Conservation (phyloP, 495 filamentous ascomycete genomes). For the Podospora sp. region DNA sequence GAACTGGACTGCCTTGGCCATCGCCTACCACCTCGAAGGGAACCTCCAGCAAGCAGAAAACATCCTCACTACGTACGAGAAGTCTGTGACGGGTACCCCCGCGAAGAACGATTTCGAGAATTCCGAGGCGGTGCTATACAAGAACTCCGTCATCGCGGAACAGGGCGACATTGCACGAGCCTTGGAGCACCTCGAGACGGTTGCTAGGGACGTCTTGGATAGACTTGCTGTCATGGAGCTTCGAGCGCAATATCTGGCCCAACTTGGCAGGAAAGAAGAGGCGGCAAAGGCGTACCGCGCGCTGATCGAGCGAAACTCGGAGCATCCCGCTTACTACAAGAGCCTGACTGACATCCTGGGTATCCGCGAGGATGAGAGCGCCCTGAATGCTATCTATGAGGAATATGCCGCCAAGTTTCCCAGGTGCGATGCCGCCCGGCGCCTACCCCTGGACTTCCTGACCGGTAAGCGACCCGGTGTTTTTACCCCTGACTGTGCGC, state of each 20-base stretch:
- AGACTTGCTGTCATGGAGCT: conserved; percentile 87
- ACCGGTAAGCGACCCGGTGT: conserved; percentile 54
- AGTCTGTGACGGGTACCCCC: conserved; percentile 77
- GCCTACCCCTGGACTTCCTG: conserved; percentile 88
- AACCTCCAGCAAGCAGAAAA: conserved; percentile 85
- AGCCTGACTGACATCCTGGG: conserved; percentile 69
- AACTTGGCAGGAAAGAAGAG: conserved; percentile 76
- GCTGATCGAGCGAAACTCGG: conserved; percentile 82
- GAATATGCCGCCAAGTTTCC: conserved; percentile 79
- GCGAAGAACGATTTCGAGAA: conserved; percentile 81
- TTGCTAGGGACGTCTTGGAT: conserved; percentile 77
- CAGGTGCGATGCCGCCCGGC: conserved; percentile 78
- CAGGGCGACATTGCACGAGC: conserved; percentile 75
- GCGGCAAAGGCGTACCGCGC: conserved; percentile 78
- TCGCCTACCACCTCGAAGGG: conserved; percentile 87
- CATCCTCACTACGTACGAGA: conserved; percentile 87
- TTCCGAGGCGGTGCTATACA: conserved; percentile 94
- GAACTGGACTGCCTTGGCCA: conserved; percentile 95
- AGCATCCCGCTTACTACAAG: conserved; percentile 84
- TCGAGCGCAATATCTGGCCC: conserved; percentile 80
- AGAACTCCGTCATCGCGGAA: conserved; percentile 93
- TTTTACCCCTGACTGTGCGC: not conserved
- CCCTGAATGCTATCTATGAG: conserved; percentile 72
- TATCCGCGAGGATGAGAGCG: conserved; percentile 58
- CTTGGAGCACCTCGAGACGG: conserved; percentile 80